These are phyloP conservation scores for Byssothecium circinans DNA, from an alignment of 2,329 filamentous ascomycete species.

Conservation along the genomic window DNA sequence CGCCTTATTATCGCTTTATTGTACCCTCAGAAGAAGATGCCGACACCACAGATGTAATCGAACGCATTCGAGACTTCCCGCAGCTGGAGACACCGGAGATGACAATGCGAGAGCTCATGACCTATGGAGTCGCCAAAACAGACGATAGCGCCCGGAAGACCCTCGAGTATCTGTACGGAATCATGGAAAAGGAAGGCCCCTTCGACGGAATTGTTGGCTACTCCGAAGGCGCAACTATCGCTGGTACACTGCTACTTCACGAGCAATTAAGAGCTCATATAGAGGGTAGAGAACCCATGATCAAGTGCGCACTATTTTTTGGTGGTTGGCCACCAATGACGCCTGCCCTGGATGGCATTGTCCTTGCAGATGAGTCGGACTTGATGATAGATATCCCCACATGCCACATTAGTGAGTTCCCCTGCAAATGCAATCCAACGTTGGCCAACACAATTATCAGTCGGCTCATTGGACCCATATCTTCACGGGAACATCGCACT, in stretches of 20 bases:
- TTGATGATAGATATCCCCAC: slow-evolving; percentile 46
- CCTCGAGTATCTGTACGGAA: slow-evolving; percentile 21
- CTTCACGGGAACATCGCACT: slow-evolving; percentile 63
- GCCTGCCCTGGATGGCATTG: slow-evolving; percentile 29
- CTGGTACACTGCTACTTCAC: slow-evolving; percentile 45
- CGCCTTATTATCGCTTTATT: slow-evolving; percentile 30
- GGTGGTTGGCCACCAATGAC: slow-evolving; percentile 50
- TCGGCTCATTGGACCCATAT: slow-evolving; percentile 56
- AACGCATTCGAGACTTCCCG: slow-evolving; percentile 58
- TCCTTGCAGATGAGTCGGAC: slow-evolving; percentile 47
- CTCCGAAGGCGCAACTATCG: slow-evolving; percentile 62
- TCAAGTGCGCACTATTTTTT: slow-evolving; percentile 54
- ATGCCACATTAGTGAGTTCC: slow-evolving; percentile 40
- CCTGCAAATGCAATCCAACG: no score
- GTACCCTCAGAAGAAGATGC: slow-evolving; percentile 19
- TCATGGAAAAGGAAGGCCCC: slow-evolving; percentile 27
- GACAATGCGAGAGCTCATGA: slow-evolving; percentile 55
- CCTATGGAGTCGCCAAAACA: slow-evolving; percentile 42
- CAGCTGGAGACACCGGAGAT: slow-evolving; percentile 57
- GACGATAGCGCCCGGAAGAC: slow-evolving; percentile 23
- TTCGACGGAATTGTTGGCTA: slow-evolving; percentile 62
- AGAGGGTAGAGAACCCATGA: slow-evolving; percentile 22
- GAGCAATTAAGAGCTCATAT: slow-evolving; percentile 22
- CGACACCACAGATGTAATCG: slow-evolving; percentile 28
- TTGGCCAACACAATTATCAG: slow-evolving; percentile 6